A percentile compares a stretch with the other conserved stretches of the same genome.
Evolutionary conservation across 140 eudicot genomes (phyloP).

Genomic region (Oenanthe javanica): DNA sequence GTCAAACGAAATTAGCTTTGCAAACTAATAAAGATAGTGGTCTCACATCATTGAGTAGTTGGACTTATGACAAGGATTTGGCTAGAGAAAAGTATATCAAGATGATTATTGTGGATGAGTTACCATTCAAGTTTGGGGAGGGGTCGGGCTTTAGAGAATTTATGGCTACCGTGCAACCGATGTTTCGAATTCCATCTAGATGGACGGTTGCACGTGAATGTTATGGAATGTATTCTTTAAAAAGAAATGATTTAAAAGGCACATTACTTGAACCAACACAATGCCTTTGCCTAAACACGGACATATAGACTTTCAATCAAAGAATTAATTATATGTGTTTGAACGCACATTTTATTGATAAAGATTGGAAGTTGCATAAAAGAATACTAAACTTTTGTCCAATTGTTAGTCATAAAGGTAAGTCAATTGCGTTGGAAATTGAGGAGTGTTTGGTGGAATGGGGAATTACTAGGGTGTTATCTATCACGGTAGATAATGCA

Average conservation of each 20-base stretch:
- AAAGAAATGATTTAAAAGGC: not conserved
- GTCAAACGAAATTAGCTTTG: not conserved
- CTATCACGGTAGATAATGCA: no score
- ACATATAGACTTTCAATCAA: not conserved
- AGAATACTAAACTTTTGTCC: not conserved
- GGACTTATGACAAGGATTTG: not conserved
- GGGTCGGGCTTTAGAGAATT: not conserved
- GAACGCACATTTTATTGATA: not conserved
- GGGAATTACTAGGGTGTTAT: no score
- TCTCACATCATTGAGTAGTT: not conserved
- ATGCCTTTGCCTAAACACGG: not conserved
- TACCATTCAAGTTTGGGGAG: not conserved
- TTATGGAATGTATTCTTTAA: not conserved
- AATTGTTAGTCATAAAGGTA: not conserved
- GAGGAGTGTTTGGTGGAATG: no score
- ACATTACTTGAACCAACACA: not conserved
- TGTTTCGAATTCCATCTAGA: not conserved
- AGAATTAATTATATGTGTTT: not conserved
- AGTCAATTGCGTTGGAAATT: no score
- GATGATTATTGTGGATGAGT: not conserved
- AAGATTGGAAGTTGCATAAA: not conserved
- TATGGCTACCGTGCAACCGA: not conserved
- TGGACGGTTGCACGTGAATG: not conserved
- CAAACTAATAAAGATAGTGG: not conserved
- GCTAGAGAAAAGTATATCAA: not conserved